Base-by-base conservation (phyloP, 306 rosid genomes). In the Malus fusca region DNA sequence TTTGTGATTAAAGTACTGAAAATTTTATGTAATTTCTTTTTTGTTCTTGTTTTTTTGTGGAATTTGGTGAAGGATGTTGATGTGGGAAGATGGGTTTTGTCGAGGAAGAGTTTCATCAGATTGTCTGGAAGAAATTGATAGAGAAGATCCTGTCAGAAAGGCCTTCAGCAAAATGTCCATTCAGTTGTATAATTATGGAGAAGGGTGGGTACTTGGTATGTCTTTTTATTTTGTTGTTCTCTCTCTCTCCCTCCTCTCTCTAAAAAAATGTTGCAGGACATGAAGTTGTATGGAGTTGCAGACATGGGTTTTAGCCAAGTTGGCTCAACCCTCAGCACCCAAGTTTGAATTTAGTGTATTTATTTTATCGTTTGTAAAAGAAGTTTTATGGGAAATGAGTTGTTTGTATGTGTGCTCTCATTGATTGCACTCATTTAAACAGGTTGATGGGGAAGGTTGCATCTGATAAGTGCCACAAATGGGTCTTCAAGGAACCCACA, bases 191-290 rank as follows among this genome's bases (percentile, higher is more conserved):
- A 96, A 96, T 88, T 96, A 96, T 85, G 99, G 99, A 92, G 99
- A 96, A 92, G 99, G 99, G 99, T 96, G 98, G 98, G 99, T 96
- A 88, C 96, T 93, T 89, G 96, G 99, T 96, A 96, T 89, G 98
- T 88, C 85, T 85, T 85, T 77, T 75, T 72, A 72, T 62, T 81
- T 52, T 43, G 17, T 23, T 73, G 21, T 51, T 61, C 26, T 59
- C 19, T 18, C 4, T 58, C 4, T 58, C 46, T 58, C 23, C 42
- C 46, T 5, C 11, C 26, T 28, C 25, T 58, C 37, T 59, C 31
- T 1, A 7, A 15, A 21, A 18, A 21, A 12, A 26, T 28, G 30
- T 25, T 40, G 12, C 46, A 25, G 76, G 66, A n/a, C 75, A 23
- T 58, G 6, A 6, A 51, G 6, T 51, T 51, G 55, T 51, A 51